Percentiles rank a stretch among this genome's conserved stretches.
These are phyloP conservation scores for Helotiales sp. DNA, from an alignment of 2,329 filamentous ascomycete genomes.

Conservation along the genomic window DNA sequence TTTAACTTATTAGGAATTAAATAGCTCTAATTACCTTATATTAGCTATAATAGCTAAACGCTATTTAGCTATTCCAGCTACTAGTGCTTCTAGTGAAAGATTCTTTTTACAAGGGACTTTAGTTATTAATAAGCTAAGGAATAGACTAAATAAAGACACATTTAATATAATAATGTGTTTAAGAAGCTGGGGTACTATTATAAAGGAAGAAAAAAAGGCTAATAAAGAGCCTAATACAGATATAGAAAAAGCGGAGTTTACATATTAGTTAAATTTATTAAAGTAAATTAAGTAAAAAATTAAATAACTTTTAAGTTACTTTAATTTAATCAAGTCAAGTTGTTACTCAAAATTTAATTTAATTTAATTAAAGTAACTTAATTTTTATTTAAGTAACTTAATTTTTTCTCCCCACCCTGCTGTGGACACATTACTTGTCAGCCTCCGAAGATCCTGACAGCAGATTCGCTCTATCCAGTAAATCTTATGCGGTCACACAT, in stretches of 20 bases:
- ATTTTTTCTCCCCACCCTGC: background rate
- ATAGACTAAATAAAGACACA: background rate
- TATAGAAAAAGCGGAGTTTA: background rate
- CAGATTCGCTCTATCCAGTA: background rate
- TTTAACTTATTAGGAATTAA: background rate
- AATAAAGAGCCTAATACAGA: background rate
- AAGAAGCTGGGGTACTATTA: background rate
- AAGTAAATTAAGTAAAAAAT: background rate
- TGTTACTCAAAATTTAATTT: background rate
- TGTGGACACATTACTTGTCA: background rate
- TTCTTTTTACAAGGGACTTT: background rate
- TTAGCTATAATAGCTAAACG: background rate
- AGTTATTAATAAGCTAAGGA: background rate
- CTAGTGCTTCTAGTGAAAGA: background rate
- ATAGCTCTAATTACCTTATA: background rate
- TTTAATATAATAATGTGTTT: conserved; percentile 1
- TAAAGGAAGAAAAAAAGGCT: background rate
- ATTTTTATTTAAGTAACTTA: background rate
- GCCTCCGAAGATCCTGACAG: background rate
- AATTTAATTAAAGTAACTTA: background rate
- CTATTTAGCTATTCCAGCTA: background rate
- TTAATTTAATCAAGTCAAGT: background rate
- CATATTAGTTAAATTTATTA: background rate
- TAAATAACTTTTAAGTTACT: background rate
- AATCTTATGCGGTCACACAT: conserved; percentile 1